Evolutionary conservation across 257 asterid genomes (phyloP), one percentile per base, ranked within the genome.

Genomic region (Voacanga thouarsii): DNA sequence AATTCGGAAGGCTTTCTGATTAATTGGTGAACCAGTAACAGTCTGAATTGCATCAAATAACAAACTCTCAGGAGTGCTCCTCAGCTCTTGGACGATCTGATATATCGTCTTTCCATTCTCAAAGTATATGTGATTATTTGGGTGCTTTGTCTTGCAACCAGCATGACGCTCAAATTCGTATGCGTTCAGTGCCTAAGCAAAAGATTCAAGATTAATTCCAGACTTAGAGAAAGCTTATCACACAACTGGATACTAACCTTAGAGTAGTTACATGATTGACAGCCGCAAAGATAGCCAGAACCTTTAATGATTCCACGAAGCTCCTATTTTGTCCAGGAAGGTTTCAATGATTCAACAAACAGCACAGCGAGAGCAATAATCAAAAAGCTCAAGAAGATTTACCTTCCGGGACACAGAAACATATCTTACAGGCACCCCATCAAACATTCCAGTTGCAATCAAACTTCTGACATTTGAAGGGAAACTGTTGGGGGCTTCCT

Each of bases 131-230:
- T 94, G 98, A 84, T 89, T 94, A 87, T 94, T 94, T 2, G 98
- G 98, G 87, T 94, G 97, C 86, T 93, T 95, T 37, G 99, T 90
- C 87, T 95, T 95, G 89, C 89, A 84, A 80, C 89, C 90, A 71
- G 99, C 98, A 81, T 93, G 99, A 6, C 96, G 93, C 91, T 95
- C 98, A 86, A 95, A 93, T 80, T 90, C 98, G 75, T 86, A 91
- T 9, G 99, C 99, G 77, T 91, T 95, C 41, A 93, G 93, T 63
- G 92, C 97, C 99, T 95, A 72, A 39, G 79, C 71, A 64, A 70
- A 75, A 75, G 30, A 59, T 23, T 66, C 70, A 50, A 41, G 16
- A 69, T 12, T 53, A 47, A 14, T 16, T 41, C 41, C 33, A 67
- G 24, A 60, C 51, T 63, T 18, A 28, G 2, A 51, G 19, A 24